phyloP scores from a whole-genome alignment of 371 early-diverging fungal species.

The Rhizopus sp. region DNA sequence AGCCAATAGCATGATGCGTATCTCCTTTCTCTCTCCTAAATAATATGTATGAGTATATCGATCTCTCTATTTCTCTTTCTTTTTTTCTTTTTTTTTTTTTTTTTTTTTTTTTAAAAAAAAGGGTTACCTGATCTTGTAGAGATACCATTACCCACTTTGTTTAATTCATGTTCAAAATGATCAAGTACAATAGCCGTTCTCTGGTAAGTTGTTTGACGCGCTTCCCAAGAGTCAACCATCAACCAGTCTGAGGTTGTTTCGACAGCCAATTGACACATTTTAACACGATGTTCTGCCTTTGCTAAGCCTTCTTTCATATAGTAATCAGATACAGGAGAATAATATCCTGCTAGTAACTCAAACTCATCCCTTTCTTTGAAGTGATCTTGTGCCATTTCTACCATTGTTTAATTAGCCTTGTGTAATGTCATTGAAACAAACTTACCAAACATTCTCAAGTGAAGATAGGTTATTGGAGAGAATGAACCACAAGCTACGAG shows the following conservation, averaged over 20 bases:
- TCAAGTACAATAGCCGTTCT: constrained; percentile 91
- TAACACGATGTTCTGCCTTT: constrained; percentile 83
- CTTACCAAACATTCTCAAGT: constrained; percentile 97
- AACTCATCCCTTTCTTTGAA: constrained; percentile 70
- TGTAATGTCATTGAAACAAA: constrained; percentile 81
- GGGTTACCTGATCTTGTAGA: constrained; percentile 17
- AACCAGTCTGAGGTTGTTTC: constrained; percentile 82
- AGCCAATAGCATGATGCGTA: constrained; percentile 89
- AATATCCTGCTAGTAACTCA: constrained; percentile 94
- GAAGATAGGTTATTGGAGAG: constrained; percentile 96
- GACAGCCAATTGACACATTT: constrained; percentile 92
- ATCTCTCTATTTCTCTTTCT: neutral
- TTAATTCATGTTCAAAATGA: constrained; percentile 90
- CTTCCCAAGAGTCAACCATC: constrained; percentile 97
- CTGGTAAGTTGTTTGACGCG: constrained; percentile 76
- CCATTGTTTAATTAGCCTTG: constrained; percentile 71
- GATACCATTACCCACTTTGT: constrained; percentile 64
- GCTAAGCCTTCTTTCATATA: constrained; percentile 93
- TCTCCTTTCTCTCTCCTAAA: constrained; percentile 49
- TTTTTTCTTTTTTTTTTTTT: too few species aligned
- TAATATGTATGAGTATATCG: neutral
- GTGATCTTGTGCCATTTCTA: constrained; percentile 94
- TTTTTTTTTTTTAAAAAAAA: too few species aligned
- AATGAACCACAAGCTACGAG: constrained; percentile 97
- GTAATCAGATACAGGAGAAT: constrained; percentile 93